These are phyloP conservation scores for Salix suchowensis DNA, from an alignment of 345 rosid genomes.

Conservation along the genomic window DNA sequence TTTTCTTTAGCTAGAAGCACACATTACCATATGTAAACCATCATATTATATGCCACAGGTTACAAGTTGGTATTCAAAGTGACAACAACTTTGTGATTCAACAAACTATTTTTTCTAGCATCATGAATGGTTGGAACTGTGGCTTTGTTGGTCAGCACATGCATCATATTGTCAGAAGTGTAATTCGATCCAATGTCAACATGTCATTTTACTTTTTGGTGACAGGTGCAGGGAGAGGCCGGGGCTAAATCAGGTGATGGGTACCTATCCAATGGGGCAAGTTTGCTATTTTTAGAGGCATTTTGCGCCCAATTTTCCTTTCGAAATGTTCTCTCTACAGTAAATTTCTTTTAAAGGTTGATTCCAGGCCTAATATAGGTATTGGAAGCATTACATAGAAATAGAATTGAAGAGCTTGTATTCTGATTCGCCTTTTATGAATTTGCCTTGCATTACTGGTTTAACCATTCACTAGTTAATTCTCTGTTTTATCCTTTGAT, in stretches of 20 bases:
- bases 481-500: background rate
- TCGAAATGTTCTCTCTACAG: slow-evolving; percentile 5
- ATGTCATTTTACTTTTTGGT: slow-evolving; percentile 10
- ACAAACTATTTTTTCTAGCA: background rate
- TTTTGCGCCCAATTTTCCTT: slow-evolving; percentile 22
- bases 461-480: background rate
- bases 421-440: background rate
- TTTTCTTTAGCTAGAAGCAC: background rate
- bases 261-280: slow-evolving; percentile 3
- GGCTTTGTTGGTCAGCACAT: background rate
- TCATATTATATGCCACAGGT: background rate
- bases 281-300: slow-evolving; percentile 36
- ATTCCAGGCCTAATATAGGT: slow-evolving; percentile 4
- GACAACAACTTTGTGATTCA: background rate
- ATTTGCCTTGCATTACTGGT: background rate
- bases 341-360: background rate
- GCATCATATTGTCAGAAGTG: background rate
- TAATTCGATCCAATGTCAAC: background rate
- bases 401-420: background rate
- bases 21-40: background rate
- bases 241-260: slow-evolving; percentile 29
- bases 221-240: slow-evolving; percentile 52
- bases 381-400: background rate
- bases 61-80: background rate
- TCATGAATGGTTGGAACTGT: background rate